Evolutionary conservation across 169 alveolate species (phyloP), one percentile per base, ranked within the genome.

Genomic region (Miamiensis avidus): DNA sequence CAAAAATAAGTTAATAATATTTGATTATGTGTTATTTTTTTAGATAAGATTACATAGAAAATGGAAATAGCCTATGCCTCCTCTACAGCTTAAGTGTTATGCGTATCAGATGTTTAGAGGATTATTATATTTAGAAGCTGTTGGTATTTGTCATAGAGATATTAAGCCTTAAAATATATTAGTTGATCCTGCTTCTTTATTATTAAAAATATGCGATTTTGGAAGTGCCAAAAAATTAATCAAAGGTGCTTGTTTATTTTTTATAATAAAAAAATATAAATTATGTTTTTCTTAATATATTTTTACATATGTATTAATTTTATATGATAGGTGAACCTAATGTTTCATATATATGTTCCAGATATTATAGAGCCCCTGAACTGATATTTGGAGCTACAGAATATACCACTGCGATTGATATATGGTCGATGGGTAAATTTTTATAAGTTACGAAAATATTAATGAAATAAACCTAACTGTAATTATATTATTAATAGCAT

Each of bases 331-430:
- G 99, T 64, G 99, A 98, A 79, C 95, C 98, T 33, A 98, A 99
- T 91, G 99, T 98, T 11, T 91, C 98, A 0, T 98, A 98, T 87
- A 99, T 98, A 25, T 98, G 99, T 95, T 97, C 99, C 16, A 91
- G 99, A 82, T 99, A 98, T 91, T 99, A 99, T 90, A 91, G 99
- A 65, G 99, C 99, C 0, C 99, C 99, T 0, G 99, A 99, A 88
- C 94, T 99, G 31, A 98, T 99, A 95, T 95, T 99, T 81, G 99
- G 99, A 28, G 98, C 99, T 1, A 98, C 98, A 73, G 99, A 98
- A 90, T 99, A 99, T 89, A 97, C 99, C 27, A 95, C 99, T 30
- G 98, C 97, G 34, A 98, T 99, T n/a, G 99, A 99, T 93, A 88
- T 97, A 16, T 99, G 99, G 99, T 97, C 99, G 27, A 93, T 97